These are phyloP conservation scores for Amaranthus cruentus DNA, from an alignment of 148 eudicot species.

Conservation along the genomic window DNA sequence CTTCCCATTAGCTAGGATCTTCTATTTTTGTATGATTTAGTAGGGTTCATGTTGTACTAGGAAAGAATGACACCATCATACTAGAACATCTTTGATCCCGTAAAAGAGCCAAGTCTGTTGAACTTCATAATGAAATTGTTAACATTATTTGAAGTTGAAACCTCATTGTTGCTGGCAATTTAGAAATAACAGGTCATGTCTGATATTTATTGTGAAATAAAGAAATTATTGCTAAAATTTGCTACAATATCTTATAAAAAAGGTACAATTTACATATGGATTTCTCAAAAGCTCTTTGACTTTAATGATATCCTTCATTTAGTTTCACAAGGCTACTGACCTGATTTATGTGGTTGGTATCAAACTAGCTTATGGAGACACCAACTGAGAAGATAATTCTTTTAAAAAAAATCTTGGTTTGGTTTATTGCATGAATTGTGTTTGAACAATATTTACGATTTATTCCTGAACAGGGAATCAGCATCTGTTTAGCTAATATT, in stretches of 20 bases:
- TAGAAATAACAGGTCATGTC: too few species aligned
- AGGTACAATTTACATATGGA: background rate
- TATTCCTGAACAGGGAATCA: conserved; percentile 64
- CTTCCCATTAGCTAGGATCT: too few species aligned
- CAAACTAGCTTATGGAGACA: background rate
- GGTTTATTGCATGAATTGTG: background rate
- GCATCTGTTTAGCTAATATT: conserved; percentile 52
- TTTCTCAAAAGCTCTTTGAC: background rate
- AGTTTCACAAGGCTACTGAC: background rate
- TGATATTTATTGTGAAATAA: too few species aligned
- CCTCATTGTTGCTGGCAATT: too few species aligned
- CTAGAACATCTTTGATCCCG: too few species aligned
- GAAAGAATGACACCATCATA: too few species aligned
- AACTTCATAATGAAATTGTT: too few species aligned
- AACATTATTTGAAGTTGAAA: background rate
- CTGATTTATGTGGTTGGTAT: background rate
- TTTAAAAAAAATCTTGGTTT: background rate
- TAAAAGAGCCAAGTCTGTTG: too few species aligned
- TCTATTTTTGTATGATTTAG: too few species aligned
- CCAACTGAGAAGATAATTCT: background rate
- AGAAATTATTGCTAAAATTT: background rate
- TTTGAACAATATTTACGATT: background rate
- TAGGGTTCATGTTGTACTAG: too few species aligned
- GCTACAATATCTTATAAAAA: background rate
- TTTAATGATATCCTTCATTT: background rate